A percentile compares a stretch with the other conserved stretches of the same genome.
Evolutionary conservation across 2,329 filamentous ascomycete species (phyloP).

Genomic region (Acarospora socialis): DNA sequence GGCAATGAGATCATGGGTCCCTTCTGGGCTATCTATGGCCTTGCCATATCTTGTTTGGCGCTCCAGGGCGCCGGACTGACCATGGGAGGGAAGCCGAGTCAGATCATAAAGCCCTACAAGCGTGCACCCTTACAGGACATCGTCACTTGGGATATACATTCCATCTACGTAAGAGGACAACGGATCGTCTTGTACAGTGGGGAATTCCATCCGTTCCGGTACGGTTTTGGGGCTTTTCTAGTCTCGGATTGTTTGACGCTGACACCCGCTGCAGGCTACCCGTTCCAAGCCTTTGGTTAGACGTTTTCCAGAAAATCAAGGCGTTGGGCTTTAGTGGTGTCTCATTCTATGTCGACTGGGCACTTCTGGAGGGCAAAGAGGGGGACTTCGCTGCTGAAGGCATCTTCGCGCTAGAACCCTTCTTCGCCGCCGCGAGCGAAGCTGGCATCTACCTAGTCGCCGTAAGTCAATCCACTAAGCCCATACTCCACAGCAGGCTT

Average conservation of each 20-base stretch:
- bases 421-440: slow-evolving; percentile 59
- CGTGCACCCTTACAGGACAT: slow-evolving; percentile 8
- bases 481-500: slow-evolving; percentile 11
- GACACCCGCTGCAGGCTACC: slow-evolving; percentile 32
- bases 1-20: too few relatives aligned
- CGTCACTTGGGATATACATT: slow-evolving; percentile 61
- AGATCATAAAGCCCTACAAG: slow-evolving; percentile 7
- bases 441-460: slow-evolving; percentile 68
- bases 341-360: slow-evolving; percentile 71
- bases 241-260: slow-evolving; percentile 3
- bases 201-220: slow-evolving; percentile 57
- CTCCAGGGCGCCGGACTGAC: too few relatives aligned
- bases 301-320: slow-evolving; percentile 72
- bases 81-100: neutral
- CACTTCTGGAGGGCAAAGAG: slow-evolving; percentile 56
- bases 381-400: slow-evolving; percentile 57
- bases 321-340: slow-evolving; percentile 66
- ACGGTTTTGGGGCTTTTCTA: slow-evolving; percentile 9
- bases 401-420: slow-evolving; percentile 56
- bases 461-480: slow-evolving; percentile 18
- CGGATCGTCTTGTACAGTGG: slow-evolving; percentile 58
- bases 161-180: slow-evolving; percentile 55
- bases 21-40: too few relatives aligned
- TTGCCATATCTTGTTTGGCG: too few relatives aligned
- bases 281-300: slow-evolving; percentile 49